Percentiles rank a stretch among this genome's conserved stretches.
phyloP scores from a whole-genome alignment of 148 eudicot species.

The Polygonum aviculare region DNA sequence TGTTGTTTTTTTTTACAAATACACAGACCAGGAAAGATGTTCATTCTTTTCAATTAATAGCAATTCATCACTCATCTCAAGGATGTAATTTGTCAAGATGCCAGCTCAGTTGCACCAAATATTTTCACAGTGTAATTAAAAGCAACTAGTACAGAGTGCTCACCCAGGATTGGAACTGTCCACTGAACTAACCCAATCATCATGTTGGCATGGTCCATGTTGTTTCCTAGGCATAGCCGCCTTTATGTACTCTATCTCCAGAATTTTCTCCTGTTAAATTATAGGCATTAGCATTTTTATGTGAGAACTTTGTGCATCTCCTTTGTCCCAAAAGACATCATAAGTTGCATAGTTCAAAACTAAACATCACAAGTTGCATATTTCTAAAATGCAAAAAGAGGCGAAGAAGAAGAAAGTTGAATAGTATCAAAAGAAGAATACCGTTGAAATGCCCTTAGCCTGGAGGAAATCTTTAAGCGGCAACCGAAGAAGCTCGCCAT shows the following conservation, averaged over 20 bases:
- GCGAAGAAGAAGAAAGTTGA: not conserved
- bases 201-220: slow-evolving; percentile 75
- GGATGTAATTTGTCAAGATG: not conserved
- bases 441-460: slow-evolving; percentile 85
- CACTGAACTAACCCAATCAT: slow-evolving; percentile 95
- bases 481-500: slow-evolving; percentile 85
- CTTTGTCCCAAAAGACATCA: not conserved
- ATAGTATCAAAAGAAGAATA: slow-evolving; percentile 19
- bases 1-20: not conserved
- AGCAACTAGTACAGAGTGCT: slow-evolving; percentile 9
- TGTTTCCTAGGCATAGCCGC: slow-evolving; percentile 79
- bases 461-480: slow-evolving; percentile 79
- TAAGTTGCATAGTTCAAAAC: not conserved
- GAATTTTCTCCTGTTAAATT: slow-evolving; percentile 57
- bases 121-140: not conserved
- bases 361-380: not conserved
- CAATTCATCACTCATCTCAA: not conserved
- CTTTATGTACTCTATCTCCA: slow-evolving; percentile 87
- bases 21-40: not conserved
- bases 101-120: not conserved
- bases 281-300: not conserved
- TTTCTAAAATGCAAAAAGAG: not conserved
- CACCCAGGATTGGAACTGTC: slow-evolving; percentile 80
- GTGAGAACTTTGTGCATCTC: not conserved
- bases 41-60: not conserved